phyloP scores from a whole-genome alignment of 495 filamentous ascomycete species.

The Aspergillus sparsus region DNA sequence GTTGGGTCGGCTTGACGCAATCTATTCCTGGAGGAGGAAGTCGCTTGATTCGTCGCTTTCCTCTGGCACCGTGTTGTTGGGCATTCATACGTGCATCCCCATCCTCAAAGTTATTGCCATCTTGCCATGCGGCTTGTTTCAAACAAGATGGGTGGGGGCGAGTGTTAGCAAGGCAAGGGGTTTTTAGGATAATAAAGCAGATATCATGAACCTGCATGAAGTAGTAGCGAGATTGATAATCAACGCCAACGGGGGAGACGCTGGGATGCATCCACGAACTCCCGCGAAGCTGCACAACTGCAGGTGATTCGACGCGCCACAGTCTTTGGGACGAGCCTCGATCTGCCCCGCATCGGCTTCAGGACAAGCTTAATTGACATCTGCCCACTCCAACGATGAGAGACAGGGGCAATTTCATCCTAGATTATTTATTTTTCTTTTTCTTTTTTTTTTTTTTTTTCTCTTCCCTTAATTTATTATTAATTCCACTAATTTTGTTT shows the following conservation, averaged over 20 bases:
- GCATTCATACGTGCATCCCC: constrained; percentile 39
- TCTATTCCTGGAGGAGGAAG: constrained; percentile 13
- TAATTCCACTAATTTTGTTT: neutral
- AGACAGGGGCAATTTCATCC: neutral
- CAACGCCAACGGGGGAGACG: constrained; percentile 16
- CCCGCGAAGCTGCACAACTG: constrained; percentile 11
- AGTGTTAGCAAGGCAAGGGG: neutral
- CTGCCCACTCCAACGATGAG: constrained; percentile 14
- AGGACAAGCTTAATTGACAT: constrained; percentile 26
- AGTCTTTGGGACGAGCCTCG: constrained; percentile 24
- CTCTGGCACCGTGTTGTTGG: constrained; percentile 36
- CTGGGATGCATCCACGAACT: constrained; percentile 20
- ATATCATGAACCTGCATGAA: constrained; percentile 20
- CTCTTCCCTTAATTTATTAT: neutral
- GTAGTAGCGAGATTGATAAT: constrained; percentile 18
- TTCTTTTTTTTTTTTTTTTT: constrained; percentile 1
- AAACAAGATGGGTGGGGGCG: constrained; percentile 14
- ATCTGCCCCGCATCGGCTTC: constrained; percentile 31
- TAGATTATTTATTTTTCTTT: neutral
- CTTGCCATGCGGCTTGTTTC: constrained; percentile 14
- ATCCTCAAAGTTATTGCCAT: constrained; percentile 10
- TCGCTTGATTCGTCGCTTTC: constrained; percentile 35
- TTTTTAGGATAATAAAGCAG: constrained; percentile 4
- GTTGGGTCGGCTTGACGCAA: constrained; percentile 17
- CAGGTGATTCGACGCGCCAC: constrained; percentile 23